Evolutionary conservation across 805 yeast species (phyloP).

Genomic region (Ogataea polymorpha): DNA sequence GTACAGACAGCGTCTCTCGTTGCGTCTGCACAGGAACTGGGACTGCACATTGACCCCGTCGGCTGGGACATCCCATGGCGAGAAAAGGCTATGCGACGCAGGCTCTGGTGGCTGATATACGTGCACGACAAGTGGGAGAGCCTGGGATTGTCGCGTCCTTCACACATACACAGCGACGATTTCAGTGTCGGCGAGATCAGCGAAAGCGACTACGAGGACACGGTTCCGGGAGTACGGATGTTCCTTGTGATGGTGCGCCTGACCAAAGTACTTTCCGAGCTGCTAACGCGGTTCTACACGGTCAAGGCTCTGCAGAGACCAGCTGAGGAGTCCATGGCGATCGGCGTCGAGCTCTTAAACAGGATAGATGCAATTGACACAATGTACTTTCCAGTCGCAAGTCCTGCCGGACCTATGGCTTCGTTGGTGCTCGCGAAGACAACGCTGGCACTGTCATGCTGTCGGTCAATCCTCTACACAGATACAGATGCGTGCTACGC

Average conservation of each 20-base stretch:
- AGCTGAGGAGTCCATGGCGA: too few relatives aligned
- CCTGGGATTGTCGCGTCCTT: conserved; percentile 32
- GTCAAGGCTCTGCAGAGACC: too few relatives aligned
- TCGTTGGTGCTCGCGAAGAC: conserved; percentile 7
- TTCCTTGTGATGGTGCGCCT: conserved; percentile 7
- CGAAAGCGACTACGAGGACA: conserved; percentile 51
- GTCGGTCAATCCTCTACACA: conserved; percentile 3
- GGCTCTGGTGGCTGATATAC: conserved; percentile 34
- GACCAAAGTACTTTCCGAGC: neutral
- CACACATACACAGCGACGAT: conserved; percentile 18
- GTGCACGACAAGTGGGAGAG: conserved; percentile 36
- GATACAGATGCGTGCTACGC: neutral
- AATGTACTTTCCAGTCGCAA: conserved; percentile 4
- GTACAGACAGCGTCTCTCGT: conserved; percentile 37
- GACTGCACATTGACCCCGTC: conserved; percentile 52
- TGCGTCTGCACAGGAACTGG: conserved; percentile 79
- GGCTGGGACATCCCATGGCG: conserved; percentile 32
- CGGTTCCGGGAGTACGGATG: conserved; percentile 5
- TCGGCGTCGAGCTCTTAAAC: neutral
- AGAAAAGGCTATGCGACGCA: conserved; percentile 29
- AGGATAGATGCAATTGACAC: neutral
- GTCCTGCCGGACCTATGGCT: neutral
- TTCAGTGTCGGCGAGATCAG: conserved; percentile 67
- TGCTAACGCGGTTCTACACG: too few relatives aligned
- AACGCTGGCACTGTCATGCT: conserved; percentile 2